Conservation (phyloP, 1,139 yeast genomes). For the Debaryomyces fabryi region DNA sequence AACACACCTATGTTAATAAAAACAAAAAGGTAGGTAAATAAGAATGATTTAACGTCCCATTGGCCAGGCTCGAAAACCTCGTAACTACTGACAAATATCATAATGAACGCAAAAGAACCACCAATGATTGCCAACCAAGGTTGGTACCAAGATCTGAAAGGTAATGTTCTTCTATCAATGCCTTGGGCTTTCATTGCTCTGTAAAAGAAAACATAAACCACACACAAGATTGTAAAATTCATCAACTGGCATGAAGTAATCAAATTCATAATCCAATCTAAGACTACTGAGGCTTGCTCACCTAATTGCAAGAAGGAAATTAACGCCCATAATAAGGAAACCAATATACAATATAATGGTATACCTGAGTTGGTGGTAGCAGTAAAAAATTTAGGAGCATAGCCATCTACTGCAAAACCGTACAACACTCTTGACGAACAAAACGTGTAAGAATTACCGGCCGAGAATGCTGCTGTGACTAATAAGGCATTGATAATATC, state of each 20-base stretch:
- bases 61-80: conserved; percentile 63
- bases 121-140: conserved; percentile 46
- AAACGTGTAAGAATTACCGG: conserved; percentile 38
- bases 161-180: conserved; percentile 54
- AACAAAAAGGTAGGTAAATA: conserved; percentile 69
- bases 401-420: conserved; percentile 36
- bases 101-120: conserved; percentile 33
- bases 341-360: conserved; percentile 30
- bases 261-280: conserved; percentile 36
- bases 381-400: conserved; percentile 35
- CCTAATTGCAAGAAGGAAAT: conserved; percentile 44
- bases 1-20: conserved; percentile 63
- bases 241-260: conserved; percentile 36
- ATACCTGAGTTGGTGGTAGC: conserved; percentile 49
- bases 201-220: conserved; percentile 27
- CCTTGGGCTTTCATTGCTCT: conserved; percentile 49
- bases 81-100: conserved; percentile 71
- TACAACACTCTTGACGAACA: conserved; percentile 38
- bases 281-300: conserved; percentile 24
- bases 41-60: conserved; percentile 63
- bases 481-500: conserved; percentile 37
- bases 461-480: conserved; percentile 56
- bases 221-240: conserved; percentile 30
- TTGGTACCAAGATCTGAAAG: conserved; percentile 50
- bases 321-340: conserved; percentile 51